Evolutionary conservation across 306 rosid genomes (phyloP), one percentile per base, ranked within the genome.

Genomic region (Vigna radiata): DNA sequence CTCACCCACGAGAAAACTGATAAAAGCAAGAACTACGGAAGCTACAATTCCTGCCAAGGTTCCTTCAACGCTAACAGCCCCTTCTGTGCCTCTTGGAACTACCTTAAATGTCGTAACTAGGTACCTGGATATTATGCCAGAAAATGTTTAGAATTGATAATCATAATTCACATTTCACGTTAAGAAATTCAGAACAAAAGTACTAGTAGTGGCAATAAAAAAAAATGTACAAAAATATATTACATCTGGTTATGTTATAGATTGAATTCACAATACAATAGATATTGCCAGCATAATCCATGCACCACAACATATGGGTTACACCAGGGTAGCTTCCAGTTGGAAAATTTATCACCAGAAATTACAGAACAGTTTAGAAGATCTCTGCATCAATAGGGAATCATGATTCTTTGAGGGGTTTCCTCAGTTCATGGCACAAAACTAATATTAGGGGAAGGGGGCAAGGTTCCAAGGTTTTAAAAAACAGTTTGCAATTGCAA

Each of bases 81-180:
- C 99, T 85, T 96, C 99, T 21, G 99, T 96, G 69, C 99, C 99
- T 84, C 98, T 88, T 73, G 98, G 98, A 80, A 96, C 99, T 68
- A 89, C 75, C 89, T 91, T 92, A 84, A 96, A 85, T 65, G 96
- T 89, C 6, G 98, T 95, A 46, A 96, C 92, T 72, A 96, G 85
- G 81, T 96, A 96, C 91, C 99, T 96, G 87, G 37, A 59, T 67
- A 81, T 85, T 61, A 27, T 75, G 21, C 31, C 43, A 4, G 19
- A 44, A 8, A 23, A 80, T 64, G 11, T 73, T 79, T 11, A 66
- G 65, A 48, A 61, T 18, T 58, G 39, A 37, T 12, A 11, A 53
- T 41, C 75, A 79, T 73, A 49, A 25, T 29, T 41, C 23, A 23
- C 27, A 12, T 44, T 41, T 41, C 46, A 33, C 13, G 46, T 59